These are phyloP conservation scores for Talaromyces amestolkiae DNA, from an alignment of 2,329 filamentous ascomycete species.

Conservation along the genomic window DNA sequence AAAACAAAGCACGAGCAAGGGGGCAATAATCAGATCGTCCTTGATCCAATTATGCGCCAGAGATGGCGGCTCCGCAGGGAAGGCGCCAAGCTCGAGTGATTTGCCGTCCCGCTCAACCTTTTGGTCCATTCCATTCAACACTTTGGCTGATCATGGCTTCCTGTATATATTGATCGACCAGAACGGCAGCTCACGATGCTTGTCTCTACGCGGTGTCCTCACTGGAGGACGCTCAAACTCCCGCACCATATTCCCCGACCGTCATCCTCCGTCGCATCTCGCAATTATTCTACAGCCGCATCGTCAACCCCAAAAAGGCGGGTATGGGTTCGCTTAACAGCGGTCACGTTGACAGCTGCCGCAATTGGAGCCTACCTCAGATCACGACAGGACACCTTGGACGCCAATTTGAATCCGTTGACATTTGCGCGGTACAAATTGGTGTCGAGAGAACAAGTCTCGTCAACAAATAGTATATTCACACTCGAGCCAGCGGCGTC, in stretches of 20 bases:
- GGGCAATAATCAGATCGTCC: not conserved
- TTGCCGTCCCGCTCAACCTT: not conserved
- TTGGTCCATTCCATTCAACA: not conserved
- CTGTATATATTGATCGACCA: not conserved
- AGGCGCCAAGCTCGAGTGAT: slow-evolving; percentile 9
- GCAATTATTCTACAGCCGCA: slow-evolving; percentile 26
- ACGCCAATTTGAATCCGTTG: slow-evolving; percentile 34
- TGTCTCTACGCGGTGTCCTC: slow-evolving; percentile 23
- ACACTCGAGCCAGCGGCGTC: slow-evolving; percentile 38
- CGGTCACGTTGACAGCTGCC: slow-evolving; percentile 36
- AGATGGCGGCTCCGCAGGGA: not conserved
- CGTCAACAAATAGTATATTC: slow-evolving; percentile 49
- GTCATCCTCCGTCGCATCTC: slow-evolving; percentile 11
- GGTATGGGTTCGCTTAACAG: slow-evolving; percentile 35
- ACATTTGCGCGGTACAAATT: slow-evolving; percentile 44
- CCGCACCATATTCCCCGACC: not conserved
- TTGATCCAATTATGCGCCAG: slow-evolving; percentile 1
- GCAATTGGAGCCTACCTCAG: slow-evolving; percentile 38
- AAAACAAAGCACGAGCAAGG: not conserved
- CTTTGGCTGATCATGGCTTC: not conserved
- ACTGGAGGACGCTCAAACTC: slow-evolving; percentile 20
- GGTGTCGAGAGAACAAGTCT: slow-evolving; percentile 44
- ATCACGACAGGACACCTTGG: slow-evolving; percentile 27
- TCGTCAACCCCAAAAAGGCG: slow-evolving; percentile 25
- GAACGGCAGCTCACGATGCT: slow-evolving; percentile 1